These are phyloP conservation scores for Fonsecaea pedrosoi DNA, from an alignment of 2,329 filamentous ascomycete species.

Conservation along the genomic window DNA sequence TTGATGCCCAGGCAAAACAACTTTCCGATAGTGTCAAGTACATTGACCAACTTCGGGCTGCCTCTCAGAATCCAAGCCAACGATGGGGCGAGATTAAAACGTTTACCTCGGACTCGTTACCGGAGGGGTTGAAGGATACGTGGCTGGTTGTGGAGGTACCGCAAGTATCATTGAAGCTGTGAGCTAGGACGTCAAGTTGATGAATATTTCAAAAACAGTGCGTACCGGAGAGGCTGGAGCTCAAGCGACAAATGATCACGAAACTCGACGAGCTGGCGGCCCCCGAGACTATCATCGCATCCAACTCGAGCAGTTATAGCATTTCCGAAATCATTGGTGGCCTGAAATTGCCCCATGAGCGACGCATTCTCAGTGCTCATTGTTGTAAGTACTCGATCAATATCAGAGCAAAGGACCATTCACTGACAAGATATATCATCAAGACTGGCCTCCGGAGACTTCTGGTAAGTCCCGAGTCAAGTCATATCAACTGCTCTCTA, in stretches of 20 bases:
- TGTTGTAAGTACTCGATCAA: constrained; percentile 44
- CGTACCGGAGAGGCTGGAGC: constrained; percentile 51
- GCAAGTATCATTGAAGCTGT: background rate
- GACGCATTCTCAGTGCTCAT: constrained; percentile 53
- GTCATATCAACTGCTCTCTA: too few species aligned
- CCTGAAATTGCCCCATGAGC: constrained; percentile 45
- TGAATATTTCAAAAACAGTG: constrained; percentile 43
- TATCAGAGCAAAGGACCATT: background rate
- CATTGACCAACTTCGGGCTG: constrained; percentile 42
- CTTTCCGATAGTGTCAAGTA: constrained; percentile 42
- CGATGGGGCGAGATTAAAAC: constrained; percentile 41
- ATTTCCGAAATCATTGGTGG: constrained; percentile 53
- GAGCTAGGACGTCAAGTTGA: background rate
- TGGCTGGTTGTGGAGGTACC: constrained; percentile 49
- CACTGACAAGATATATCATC: constrained; percentile 8
- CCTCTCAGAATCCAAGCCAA: constrained; percentile 8
- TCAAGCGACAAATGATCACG: constrained; percentile 51
- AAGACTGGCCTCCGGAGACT: constrained; percentile 52
- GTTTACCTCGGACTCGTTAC: constrained; percentile 37
- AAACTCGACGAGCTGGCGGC: constrained; percentile 50
- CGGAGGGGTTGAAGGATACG: constrained; percentile 38
- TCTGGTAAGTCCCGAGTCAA: constrained; percentile 27
- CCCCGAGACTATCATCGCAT: constrained; percentile 51
- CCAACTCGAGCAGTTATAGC: constrained; percentile 57
- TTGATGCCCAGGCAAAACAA: constrained; percentile 44